A percentile compares a stretch with the other conserved stretches of the same genome.
These are phyloP conservation scores for Amylostereum chailletii DNA, from an alignment of 1,284 basidiomycete species.

Conservation along the genomic window DNA sequence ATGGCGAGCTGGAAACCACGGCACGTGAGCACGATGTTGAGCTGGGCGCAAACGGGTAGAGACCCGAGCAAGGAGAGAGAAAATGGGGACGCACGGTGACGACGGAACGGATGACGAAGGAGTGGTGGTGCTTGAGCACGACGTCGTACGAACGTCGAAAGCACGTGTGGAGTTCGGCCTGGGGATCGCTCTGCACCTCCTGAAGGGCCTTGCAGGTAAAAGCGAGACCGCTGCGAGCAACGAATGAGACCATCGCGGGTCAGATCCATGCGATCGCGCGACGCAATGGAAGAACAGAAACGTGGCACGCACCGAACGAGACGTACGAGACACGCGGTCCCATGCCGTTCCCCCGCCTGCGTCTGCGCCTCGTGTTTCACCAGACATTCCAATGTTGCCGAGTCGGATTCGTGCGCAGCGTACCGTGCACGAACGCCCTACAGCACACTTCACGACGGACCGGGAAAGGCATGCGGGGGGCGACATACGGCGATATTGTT, in stretches of 20 bases:
- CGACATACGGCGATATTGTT: constrained; percentile 71
- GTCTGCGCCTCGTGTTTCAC: constrained; percentile 54
- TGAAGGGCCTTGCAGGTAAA: constrained; percentile 81
- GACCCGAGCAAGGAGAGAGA: not conserved
- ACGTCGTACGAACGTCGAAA: constrained; percentile 86
- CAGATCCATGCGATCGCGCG: constrained; percentile 15
- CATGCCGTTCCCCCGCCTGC: constrained; percentile 38
- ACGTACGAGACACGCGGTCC: constrained; percentile 66
- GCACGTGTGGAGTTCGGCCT: constrained; percentile 70
- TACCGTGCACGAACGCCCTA: constrained; percentile 79
- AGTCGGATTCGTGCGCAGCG: constrained; percentile 42
- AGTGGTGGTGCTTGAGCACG: constrained; percentile 78
- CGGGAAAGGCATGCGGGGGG: constrained; percentile 6
- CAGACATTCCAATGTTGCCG: constrained; percentile 73
- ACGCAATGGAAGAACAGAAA: constrained; percentile 17
- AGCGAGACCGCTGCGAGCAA: constrained; percentile 65
- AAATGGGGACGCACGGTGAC: constrained; percentile 58
- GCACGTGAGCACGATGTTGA: no score
- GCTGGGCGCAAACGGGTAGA: no score
- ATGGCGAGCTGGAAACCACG: constrained; percentile 73
- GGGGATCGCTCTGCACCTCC: constrained; percentile 62
- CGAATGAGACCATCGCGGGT: constrained; percentile 39
- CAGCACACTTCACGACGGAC: constrained; percentile 2
- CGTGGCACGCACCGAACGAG: constrained; percentile 57
- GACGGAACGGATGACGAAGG: constrained; percentile 76